phyloP scores from a whole-genome alignment of 2,329 filamentous ascomycete genomes.

The Ophiostoma sp. region DNA sequence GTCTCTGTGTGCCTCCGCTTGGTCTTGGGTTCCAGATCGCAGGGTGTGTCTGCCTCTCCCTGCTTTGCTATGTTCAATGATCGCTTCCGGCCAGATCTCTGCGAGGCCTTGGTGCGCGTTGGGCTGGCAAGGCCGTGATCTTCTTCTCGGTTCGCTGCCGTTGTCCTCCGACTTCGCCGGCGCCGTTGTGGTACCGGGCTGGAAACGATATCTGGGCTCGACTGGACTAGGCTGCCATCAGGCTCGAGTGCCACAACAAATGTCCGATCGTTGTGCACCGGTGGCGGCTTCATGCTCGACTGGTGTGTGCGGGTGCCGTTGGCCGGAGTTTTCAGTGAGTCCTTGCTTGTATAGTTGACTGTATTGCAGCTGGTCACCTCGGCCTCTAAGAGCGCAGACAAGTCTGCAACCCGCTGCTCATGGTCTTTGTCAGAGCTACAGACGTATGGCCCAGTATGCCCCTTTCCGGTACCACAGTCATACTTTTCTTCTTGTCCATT shows the following conservation, averaged over 20 bases:
- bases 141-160: background rate
- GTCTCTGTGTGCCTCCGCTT: slow-evolving; percentile 7
- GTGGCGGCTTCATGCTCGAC: slow-evolving; percentile 19
- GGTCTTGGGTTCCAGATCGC: background rate
- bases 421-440: slow-evolving; percentile 7
- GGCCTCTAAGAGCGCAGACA: slow-evolving; percentile 19
- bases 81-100: slow-evolving; percentile 2
- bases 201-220: slow-evolving; percentile 7
- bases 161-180: background rate
- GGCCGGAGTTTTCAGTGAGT: slow-evolving; percentile 14
- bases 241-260: slow-evolving; percentile 8
- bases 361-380: slow-evolving; percentile 9
- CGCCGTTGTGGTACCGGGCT: slow-evolving; percentile 13
- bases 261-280: slow-evolving; percentile 11
- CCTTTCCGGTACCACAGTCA: background rate
- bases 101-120: background rate
- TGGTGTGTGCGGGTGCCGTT: background rate
- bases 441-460: background rate
- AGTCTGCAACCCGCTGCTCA: slow-evolving; percentile 19
- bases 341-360: background rate
- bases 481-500: too few relatives aligned
- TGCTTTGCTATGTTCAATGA: background rate
- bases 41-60: background rate
- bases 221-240: background rate
- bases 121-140: background rate